Evolutionary conservation across 83 land plant species (phyloP), one percentile per base, ranked within the genome.

Genomic region (Isoetes engelmannii): DNA sequence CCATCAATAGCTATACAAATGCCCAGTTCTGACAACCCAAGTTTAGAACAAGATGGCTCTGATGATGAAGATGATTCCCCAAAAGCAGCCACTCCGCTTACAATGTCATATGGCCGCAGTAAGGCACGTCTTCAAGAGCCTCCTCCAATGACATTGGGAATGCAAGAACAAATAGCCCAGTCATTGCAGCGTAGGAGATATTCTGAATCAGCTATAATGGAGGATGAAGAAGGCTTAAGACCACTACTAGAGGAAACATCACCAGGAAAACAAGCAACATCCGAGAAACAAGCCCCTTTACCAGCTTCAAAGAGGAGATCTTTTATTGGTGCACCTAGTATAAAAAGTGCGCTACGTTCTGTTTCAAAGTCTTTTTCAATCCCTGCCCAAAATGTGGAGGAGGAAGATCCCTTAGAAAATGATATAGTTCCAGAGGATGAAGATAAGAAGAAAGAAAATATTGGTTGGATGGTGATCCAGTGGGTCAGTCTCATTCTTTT

Each of bases 71-170:
- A 28, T 28, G 37, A 28, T 28, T 28, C 37, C 37, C 37, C 37
- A 28, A 28, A 28, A 28, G 37, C 37, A 28, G 37, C 37, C 37
- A 28, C 37, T 28, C 37, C 37, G 37, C 37, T 28, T 28, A 28
- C 37, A 28, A 28, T 28, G 37, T 28, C 37, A 28, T 28, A 28
- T 68, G 63, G 67, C 8, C 71, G 81, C 50, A 44, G 15, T n/a
- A 73, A 63, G 44, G 74, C 81, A 8, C 78, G 81, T 41, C 77
- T 78, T 8, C 77, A 67, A 54, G 81, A 78, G 50, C 77, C 81
- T n/a, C 81, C 78, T 19, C 81, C 72, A 20, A 59, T 78, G 73
- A 78, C 81, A 4, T 73, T 78, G 8, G 81, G 78, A 18, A 64
- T 78, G 61, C 49, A 56, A 9, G 65, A 69, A 28, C 81, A 73